Percentiles rank a stretch among this genome's conserved stretches.
Evolutionary conservation across 805 yeast species (phyloP).

Genomic region (Hanseniaspora pseudoguilliermondii): DNA sequence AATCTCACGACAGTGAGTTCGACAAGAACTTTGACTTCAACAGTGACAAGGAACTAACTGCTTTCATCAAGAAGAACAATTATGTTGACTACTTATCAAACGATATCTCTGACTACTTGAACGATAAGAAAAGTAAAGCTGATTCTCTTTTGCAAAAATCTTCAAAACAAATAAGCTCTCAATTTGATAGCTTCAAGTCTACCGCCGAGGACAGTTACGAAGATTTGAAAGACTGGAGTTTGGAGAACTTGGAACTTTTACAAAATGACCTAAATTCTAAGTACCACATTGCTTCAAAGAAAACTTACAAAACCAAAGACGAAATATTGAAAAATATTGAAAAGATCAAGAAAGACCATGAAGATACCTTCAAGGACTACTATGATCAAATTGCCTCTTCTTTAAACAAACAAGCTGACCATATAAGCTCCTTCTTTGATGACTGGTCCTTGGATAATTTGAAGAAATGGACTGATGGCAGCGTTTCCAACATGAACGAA

Average conservation of each 20-base stretch:
- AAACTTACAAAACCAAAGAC: conserved; percentile 1
- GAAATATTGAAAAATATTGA: neutral
- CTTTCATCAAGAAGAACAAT: conserved; percentile 33
- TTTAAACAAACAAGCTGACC: neutral
- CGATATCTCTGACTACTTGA: neutral
- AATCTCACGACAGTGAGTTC: conserved; percentile 32
- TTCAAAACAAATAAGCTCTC: conserved; percentile 4
- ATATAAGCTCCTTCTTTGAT: conserved; percentile 23
- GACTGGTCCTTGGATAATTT: conserved; percentile 31
- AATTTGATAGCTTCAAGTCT: neutral
- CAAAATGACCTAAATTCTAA: neutral
- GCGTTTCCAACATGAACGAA: conserved; percentile 19
- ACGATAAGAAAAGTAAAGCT: neutral
- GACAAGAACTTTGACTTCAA: conserved; percentile 17
- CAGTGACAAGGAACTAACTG: conserved; percentile 31
- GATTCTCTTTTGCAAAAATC: neutral
- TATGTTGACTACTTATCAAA: conserved; percentile 31
- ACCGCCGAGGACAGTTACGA: neutral
- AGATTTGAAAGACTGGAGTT: neutral
- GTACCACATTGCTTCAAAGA: neutral
- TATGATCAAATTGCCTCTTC: neutral
- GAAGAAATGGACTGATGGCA: conserved; percentile 30
- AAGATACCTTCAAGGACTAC: neutral
- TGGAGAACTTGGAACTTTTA: neutral
- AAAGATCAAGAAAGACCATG: neutral